Evolutionary conservation across 371 early-diverging fungal genomes (phyloP), one percentile per base, ranked within the genome.

Genomic region (Mucor racemosus): DNA sequence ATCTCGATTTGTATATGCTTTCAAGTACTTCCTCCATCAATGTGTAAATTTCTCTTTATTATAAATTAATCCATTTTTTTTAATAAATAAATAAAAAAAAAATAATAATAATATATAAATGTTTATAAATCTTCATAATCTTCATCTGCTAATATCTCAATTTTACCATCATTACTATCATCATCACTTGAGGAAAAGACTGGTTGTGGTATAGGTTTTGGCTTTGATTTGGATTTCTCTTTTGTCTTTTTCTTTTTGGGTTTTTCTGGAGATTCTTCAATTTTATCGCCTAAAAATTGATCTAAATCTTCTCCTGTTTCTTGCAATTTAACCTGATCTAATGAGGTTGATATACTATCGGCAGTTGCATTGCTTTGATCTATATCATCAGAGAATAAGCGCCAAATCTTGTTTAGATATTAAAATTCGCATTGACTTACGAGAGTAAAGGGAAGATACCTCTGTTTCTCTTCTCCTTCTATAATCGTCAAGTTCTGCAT

Each of bases 401-500:
- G 34, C 14, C 41, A 26, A 26, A 26, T 1, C 5, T 14, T 4
- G 1, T 7, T 13, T 54, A 14, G 5, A 5, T 14, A 21, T 5
- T 10, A 21, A 13, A 44, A 35, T 7, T 11, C 4, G 2, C 19
- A 19, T 19, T 19, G 26, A 14, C 38, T 60, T 66, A 79, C 82
- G 39, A 46, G 74, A 58, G 64, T 83, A 80, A 0, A 83, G 55
- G 4, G 84, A 77, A 9, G 75, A 76, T 3, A 80, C 79, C 38
- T 83, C 67, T 1, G 67, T 76, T 48, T 79, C 78, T 58, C 79
- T 66, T 64, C 73, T 60, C n/a, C 76, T 63, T 36, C 73, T 74
- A 64, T 80, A 83, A 14, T 80, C 78, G 57, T 80, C 79, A 14
- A 83, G 41, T 42, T 83, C 79, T 8, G 84, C 81, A 55, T 80